phyloP scores from a whole-genome alignment of 352 stramenopile species.

The Elongisporangium undulatum region DNA sequence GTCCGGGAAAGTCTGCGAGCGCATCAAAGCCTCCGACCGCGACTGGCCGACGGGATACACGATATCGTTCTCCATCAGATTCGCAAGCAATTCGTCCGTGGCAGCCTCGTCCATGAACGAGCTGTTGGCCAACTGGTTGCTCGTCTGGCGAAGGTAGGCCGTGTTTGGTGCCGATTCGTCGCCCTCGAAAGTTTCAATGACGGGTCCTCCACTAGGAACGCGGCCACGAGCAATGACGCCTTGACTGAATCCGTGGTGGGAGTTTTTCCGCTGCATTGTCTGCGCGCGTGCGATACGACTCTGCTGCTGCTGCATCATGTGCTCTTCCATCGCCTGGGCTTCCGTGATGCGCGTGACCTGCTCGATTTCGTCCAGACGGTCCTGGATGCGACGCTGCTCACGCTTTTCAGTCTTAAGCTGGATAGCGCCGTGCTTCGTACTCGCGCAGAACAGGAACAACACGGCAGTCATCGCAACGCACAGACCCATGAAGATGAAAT shows the following conservation, averaged over 20 bases:
- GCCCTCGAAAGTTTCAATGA: background rate
- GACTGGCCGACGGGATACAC: slow-evolving; percentile 44
- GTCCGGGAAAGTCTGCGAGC: slow-evolving; percentile 70
- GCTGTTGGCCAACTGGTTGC: background rate
- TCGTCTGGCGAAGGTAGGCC: background rate
- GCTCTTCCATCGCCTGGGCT: slow-evolving; percentile 16
- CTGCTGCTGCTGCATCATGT: slow-evolving; percentile 41
- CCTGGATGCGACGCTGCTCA: slow-evolving; percentile 41
- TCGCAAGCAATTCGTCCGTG: background rate
- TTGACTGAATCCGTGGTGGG: background rate
- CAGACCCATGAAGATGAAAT: slow-evolving; percentile 47
- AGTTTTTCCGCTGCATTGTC: background rate
- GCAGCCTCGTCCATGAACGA: background rate
- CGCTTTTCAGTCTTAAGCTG: slow-evolving; percentile 86
- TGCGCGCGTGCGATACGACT: slow-evolving; percentile 39
- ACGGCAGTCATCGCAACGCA: slow-evolving; percentile 46
- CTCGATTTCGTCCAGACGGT: slow-evolving; percentile 4
- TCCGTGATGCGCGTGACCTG: slow-evolving; percentile 18
- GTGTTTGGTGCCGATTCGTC: background rate
- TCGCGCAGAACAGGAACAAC: slow-evolving; percentile 76
- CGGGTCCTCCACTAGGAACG: background rate
- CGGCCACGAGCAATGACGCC: background rate
- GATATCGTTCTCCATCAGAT: slow-evolving; percentile 38
- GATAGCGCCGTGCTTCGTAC: slow-evolving; percentile 76
- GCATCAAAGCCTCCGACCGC: slow-evolving; percentile 64